Evolutionary conservation across 257 asterid genomes (phyloP).

Genomic region (Datura wrightii): DNA sequence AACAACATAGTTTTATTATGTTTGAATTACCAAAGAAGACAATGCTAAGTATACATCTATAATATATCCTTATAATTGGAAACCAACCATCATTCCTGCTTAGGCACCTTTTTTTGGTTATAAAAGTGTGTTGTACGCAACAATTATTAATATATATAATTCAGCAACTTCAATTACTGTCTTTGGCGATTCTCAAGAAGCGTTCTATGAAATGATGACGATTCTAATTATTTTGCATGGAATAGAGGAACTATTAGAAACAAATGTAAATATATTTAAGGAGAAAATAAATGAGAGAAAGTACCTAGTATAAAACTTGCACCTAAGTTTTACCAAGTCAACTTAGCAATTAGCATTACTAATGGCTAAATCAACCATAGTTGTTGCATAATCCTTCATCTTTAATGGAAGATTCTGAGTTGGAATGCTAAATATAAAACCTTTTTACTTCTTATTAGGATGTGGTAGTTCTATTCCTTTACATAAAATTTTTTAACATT

Average conservation of each 20-base stretch:
- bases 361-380: not conserved
- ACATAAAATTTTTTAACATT: fast-evolving
- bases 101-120: not conserved
- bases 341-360: not conserved
- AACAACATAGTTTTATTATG: not conserved
- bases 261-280: not conserved
- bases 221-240: slow-evolving; percentile 16
- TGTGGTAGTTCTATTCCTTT: too few species aligned
- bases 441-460: too few species aligned
- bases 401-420: not conserved
- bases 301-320: not conserved
- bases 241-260: not conserved
- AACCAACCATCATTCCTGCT: not conserved
- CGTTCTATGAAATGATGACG: not conserved
- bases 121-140: slow-evolving; percentile 16
- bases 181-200: slow-evolving; percentile 7
- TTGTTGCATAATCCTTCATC: not conserved
- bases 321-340: not conserved
- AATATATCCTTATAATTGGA: not conserved
- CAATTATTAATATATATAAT: slow-evolving; percentile 32
- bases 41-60: not conserved
- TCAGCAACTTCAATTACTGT: slow-evolving; percentile 32
- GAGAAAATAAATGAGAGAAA: not conserved
- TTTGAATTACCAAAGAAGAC: not conserved
- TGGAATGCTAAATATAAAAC: not conserved